phyloP scores from a whole-genome alignment of 768 basidiomycete species.

The Ramaria rubella region DNA sequence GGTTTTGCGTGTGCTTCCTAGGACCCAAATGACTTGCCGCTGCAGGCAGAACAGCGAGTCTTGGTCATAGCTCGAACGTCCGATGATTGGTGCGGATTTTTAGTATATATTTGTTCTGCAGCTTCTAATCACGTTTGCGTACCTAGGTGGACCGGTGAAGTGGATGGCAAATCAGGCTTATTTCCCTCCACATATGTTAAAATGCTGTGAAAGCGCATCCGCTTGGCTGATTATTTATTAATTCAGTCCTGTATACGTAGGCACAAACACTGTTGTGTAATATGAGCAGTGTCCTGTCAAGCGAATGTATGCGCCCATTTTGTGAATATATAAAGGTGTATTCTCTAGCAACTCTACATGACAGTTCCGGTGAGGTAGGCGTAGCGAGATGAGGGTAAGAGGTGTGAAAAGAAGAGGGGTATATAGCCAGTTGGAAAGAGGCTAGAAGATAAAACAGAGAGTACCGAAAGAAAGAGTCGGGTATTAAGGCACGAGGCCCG shows the following conservation, averaged over 20 bases:
- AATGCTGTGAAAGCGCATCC: slow-evolving; percentile 32
- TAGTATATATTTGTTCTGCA: no score
- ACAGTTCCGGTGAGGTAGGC: not conserved
- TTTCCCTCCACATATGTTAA: slow-evolving; percentile 69
- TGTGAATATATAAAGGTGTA: not conserved
- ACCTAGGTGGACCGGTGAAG: slow-evolving; percentile 63
- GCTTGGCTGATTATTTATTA: not conserved
- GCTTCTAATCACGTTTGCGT: slow-evolving; percentile 9
- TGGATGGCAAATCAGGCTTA: slow-evolving; percentile 50
- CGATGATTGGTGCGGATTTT: slow-evolving; percentile 76
- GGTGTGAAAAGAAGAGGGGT: not conserved
- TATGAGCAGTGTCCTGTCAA: no score
- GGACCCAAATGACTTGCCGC: slow-evolving; percentile 63
- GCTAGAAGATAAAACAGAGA: not conserved
- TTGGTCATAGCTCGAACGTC: slow-evolving; percentile 59
- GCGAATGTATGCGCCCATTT: not conserved
- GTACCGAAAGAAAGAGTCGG: slow-evolving; percentile 1
- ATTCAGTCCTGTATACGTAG: not conserved
- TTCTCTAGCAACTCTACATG: slow-evolving; percentile 5
- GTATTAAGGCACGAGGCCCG: not conserved
- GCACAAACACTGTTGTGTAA: no score
- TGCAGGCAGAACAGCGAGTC: slow-evolving; percentile 53
- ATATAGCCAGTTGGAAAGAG: not conserved
- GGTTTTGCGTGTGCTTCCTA: slow-evolving; percentile 20
- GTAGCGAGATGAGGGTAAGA: not conserved